Conservation (phyloP, 1,139 yeast species). For the Candida frijolesensis region DNA sequence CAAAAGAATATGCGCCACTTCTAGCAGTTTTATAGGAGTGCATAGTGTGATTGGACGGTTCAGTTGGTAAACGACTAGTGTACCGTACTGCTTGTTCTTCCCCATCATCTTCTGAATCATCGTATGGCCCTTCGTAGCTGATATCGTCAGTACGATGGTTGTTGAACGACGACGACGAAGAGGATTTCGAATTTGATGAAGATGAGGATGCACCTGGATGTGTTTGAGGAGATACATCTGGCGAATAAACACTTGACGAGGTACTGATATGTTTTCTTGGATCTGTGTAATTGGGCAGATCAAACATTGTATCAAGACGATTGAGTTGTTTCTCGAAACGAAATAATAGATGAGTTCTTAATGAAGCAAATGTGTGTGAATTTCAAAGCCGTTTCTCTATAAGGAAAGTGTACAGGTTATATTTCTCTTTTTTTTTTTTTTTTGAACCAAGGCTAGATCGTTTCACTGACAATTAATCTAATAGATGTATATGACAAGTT, state of each 20-base stretch:
- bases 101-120: neutral
- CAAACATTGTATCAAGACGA: slow-evolving; percentile 3
- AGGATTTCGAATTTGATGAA: neutral
- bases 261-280: slow-evolving; percentile 26
- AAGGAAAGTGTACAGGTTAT: too few relatives aligned
- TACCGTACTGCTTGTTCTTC: slow-evolving; percentile 3
- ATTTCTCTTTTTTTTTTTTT: too few relatives aligned
- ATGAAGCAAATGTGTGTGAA: neutral
- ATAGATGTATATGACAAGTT: too few relatives aligned
- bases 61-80: slow-evolving; percentile 15
- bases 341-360: neutral
- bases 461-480: too few relatives aligned
- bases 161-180: slow-evolving; percentile 10
- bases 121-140: neutral
- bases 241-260: slow-evolving; percentile 37
- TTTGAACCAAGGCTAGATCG: too few relatives aligned
- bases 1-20: slow-evolving; percentile 8
- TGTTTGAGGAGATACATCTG: slow-evolving; percentile 3
- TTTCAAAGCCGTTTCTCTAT: too few relatives aligned
- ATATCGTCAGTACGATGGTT: neutral
- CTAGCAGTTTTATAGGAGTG: slow-evolving; percentile 30
- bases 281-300: slow-evolving; percentile 9
- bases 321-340: neutral
- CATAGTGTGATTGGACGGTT: slow-evolving; percentile 29
- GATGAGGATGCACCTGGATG: neutral